These are phyloP conservation scores for Microsporum ferrugineum DNA, from an alignment of 2,329 filamentous ascomycete genomes.

Conservation along the genomic window DNA sequence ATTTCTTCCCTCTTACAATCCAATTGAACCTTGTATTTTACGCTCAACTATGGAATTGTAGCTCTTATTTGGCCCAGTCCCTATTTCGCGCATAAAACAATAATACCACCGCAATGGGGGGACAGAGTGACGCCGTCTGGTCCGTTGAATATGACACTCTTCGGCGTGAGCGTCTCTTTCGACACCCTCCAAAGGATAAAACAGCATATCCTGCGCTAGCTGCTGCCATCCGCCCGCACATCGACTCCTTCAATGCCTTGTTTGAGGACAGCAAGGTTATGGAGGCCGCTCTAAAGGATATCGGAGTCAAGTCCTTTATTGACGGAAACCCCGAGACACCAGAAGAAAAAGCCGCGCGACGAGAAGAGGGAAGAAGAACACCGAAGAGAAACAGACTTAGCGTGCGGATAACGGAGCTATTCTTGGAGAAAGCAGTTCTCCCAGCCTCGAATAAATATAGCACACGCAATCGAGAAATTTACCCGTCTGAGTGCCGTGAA, in stretches of 20 bases:
- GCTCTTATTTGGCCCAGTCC: background rate
- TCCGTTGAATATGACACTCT: conserved; percentile 75
- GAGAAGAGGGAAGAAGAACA: conserved; percentile 43
- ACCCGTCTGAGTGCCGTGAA: conserved; percentile 88
- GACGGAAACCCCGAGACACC: conserved; percentile 54
- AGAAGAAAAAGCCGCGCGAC: conserved; percentile 27
- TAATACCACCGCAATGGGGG: conserved; percentile 38
- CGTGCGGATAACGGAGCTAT: conserved; percentile 68
- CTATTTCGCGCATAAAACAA: background rate
- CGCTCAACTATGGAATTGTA: background rate
- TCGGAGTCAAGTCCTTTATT: conserved; percentile 76
- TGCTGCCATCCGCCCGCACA: conserved; percentile 77
- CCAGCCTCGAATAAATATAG: conserved; percentile 75
- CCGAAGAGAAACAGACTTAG: conserved; percentile 59
- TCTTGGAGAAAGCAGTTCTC: conserved; percentile 68
- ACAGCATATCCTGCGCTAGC: conserved; percentile 81
- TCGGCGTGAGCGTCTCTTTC: conserved; percentile 77
- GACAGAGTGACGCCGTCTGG: conserved; percentile 60
- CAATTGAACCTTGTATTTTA: background rate
- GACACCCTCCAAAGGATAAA: conserved; percentile 73
- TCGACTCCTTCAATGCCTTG: conserved; percentile 89
- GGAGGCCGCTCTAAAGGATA: conserved; percentile 68
- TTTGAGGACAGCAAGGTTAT: conserved; percentile 64
- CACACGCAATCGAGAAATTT: conserved; percentile 66
- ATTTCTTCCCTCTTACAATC: background rate